Evolutionary conservation across 2,329 filamentous ascomycete genomes (phyloP).

Genomic region (Ophiostoma tasmaniense): DNA sequence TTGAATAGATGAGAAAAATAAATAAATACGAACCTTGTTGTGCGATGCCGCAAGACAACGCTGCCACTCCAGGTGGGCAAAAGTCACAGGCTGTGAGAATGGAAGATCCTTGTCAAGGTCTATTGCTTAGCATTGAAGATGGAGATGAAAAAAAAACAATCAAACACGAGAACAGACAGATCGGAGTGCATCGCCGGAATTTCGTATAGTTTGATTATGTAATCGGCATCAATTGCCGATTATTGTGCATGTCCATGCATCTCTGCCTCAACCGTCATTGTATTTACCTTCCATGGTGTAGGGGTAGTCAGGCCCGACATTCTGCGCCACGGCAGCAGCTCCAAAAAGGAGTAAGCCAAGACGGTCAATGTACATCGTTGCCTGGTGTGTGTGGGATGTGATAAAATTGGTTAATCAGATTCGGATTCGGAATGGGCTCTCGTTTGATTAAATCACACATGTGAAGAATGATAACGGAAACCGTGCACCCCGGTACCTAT

Average conservation of each 20-base stretch:
- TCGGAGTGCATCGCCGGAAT: not conserved
- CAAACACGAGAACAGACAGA: not conserved
- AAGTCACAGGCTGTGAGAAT: constrained; percentile 18
- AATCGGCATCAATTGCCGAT: not conserved
- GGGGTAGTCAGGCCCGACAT: constrained; percentile 11
- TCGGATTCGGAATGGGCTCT: not conserved
- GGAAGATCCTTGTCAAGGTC: constrained; percentile 18
- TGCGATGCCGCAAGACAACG: constrained; percentile 15
- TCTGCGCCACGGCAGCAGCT: not conserved
- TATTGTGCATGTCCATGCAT: not conserved
- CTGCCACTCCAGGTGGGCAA: constrained; percentile 19
- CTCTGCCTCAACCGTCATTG: not conserved
- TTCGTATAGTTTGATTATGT: not conserved
- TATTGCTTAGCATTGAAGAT: not conserved
- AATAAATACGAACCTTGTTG: not conserved
- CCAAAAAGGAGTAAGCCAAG: constrained; percentile 5
- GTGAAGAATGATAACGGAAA: not conserved
- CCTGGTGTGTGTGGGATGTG: not conserved
- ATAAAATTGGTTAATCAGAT: not conserved
- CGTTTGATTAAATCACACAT: not conserved
- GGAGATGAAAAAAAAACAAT: not conserved
- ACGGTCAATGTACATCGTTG: not conserved
- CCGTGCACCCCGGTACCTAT: not conserved
- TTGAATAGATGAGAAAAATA: not conserved
- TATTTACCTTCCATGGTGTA: constrained; percentile 12